These are phyloP conservation scores for Athelia sp. DNA, from an alignment of 1,284 basidiomycete species.

Conservation along the genomic window DNA sequence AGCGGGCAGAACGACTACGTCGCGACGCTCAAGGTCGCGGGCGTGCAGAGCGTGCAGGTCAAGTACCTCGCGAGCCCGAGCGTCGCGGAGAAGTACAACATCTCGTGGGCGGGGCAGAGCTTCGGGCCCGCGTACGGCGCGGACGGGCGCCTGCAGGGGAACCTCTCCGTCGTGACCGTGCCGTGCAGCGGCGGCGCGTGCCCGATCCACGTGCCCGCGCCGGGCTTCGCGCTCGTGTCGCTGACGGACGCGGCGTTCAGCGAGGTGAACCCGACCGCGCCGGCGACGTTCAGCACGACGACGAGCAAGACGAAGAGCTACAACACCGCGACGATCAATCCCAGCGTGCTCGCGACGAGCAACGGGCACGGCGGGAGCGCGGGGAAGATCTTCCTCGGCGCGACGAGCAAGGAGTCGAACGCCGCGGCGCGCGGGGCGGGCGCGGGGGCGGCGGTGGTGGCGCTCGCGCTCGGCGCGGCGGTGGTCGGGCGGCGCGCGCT, in stretches of 20 bases:
- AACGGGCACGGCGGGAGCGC: conserved; percentile 23
- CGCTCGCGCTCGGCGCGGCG: background rate
- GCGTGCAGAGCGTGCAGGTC: conserved; percentile 28
- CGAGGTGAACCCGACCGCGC: conserved; percentile 25
- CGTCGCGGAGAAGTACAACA: conserved; percentile 45
- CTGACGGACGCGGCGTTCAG: conserved; percentile 33
- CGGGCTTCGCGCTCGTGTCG: conserved; percentile 52
- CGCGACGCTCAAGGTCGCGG: conserved; percentile 6
- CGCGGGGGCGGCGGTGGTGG: background rate
- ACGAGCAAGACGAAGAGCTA: conserved; percentile 26
- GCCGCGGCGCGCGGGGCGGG: background rate
- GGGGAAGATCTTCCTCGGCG: conserved; percentile 7
- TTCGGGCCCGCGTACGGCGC: conserved; percentile 43
- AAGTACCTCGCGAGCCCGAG: conserved; percentile 34
- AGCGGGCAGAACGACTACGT: conserved; percentile 27
- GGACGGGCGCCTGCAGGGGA: conserved; percentile 46
- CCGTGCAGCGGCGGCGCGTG: conserved; percentile 40
- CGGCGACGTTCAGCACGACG: conserved; percentile 36
- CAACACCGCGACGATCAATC: conserved; percentile 26
- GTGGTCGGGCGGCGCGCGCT: background rate
- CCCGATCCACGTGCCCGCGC: conserved; percentile 43
- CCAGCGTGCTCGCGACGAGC: conserved; percentile 22
- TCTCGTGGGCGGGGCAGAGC: conserved; percentile 50
- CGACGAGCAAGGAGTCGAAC: conserved; percentile 19
- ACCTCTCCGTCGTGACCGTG: conserved; percentile 33